phyloP scores from a whole-genome alignment of 352 stramenopile genomes.

The Globisporangium orthogonon region DNA sequence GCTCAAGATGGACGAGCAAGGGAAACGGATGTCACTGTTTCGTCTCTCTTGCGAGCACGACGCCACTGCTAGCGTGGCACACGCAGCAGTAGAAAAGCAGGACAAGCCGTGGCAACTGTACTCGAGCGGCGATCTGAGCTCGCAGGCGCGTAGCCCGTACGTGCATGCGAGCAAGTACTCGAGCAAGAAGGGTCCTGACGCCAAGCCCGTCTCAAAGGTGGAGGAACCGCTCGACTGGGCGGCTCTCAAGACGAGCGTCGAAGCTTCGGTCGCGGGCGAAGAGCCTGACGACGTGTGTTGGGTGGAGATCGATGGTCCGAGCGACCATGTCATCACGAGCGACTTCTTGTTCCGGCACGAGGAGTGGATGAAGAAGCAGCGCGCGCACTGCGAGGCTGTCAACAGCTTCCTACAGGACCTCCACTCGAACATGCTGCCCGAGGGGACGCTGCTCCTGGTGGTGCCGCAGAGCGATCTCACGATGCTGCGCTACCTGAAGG shows the following conservation, averaged over 20 bases:
- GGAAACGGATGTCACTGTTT: constrained; percentile 50
- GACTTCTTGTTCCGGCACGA: constrained; percentile 62
- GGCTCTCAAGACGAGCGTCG: constrained; percentile 27
- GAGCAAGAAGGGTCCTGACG: constrained; percentile 3
- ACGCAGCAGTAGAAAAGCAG: constrained; percentile 14
- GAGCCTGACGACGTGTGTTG: constrained; percentile 50
- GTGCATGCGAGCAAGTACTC: constrained; percentile 29
- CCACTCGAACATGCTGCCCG: constrained; percentile 26
- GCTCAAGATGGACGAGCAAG: constrained; percentile 38
- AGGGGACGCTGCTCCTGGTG: constrained; percentile 52
- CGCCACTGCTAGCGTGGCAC: neutral
- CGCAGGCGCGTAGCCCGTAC: constrained; percentile 38
- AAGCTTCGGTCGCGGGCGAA: constrained; percentile 9
- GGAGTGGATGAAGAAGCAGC: constrained; percentile 60
- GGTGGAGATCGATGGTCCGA: constrained; percentile 63
- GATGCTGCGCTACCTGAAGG: constrained; percentile 69
- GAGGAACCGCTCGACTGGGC: constrained; percentile 27
- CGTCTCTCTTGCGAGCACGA: constrained; percentile 16
- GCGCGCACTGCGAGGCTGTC: constrained; percentile 36
- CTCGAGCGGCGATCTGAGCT: constrained; percentile 54
- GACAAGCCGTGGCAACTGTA: constrained; percentile 72
- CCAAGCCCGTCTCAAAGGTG: constrained; percentile 17
- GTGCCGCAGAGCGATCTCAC: constrained; percentile 70
- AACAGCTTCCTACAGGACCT: constrained; percentile 45
- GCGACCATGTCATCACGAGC: constrained; percentile 22